Evolutionary conservation across 352 stramenopile species (phyloP).

Genomic region (Globisporangium canariense): DNA sequence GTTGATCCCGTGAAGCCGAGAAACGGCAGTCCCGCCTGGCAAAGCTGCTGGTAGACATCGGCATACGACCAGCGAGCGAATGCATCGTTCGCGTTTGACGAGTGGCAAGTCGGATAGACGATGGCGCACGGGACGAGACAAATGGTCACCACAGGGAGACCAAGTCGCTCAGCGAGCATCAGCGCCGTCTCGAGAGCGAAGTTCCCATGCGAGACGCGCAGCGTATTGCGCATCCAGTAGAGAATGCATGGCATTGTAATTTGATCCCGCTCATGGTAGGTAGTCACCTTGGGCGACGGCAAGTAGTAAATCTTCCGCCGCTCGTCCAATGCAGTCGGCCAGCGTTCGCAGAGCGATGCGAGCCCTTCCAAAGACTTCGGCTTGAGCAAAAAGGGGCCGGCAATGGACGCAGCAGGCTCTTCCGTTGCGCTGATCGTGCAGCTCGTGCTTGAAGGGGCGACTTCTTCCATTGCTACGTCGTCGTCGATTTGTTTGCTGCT

Average conservation of each 20-base stretch:
- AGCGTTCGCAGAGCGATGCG: constrained; percentile 34
- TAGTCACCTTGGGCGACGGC: constrained; percentile 10
- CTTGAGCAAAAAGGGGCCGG: neutral
- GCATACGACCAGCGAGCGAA: constrained; percentile 48
- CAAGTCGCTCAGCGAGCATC: constrained; percentile 36
- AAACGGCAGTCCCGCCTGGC: constrained; percentile 37
- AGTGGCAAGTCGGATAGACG: constrained; percentile 54
- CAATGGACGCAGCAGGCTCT: constrained; percentile 15
- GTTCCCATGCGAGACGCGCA: constrained; percentile 61
- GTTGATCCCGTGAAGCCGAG: constrained; percentile 35
- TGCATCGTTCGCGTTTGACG: constrained; percentile 48
- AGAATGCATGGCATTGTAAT: constrained; percentile 28
- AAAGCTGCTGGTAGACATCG: constrained; percentile 46
- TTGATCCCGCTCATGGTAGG: constrained; percentile 9
- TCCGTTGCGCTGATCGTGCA: neutral
- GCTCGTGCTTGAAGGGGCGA: constrained; percentile 2
- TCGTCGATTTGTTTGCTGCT: constrained; percentile 1
- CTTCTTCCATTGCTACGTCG: neutral
- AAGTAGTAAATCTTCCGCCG: constrained; percentile 42
- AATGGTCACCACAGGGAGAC: constrained; percentile 43
- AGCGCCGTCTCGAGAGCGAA: constrained; percentile 53
- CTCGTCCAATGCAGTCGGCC: constrained; percentile 45
- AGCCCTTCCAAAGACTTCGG: constrained; percentile 4
- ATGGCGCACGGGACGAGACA: constrained; percentile 44
- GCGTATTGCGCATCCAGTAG: constrained; percentile 68